Conservation (phyloP, 805 yeast genomes). For the Candida manassasensis region DNA sequence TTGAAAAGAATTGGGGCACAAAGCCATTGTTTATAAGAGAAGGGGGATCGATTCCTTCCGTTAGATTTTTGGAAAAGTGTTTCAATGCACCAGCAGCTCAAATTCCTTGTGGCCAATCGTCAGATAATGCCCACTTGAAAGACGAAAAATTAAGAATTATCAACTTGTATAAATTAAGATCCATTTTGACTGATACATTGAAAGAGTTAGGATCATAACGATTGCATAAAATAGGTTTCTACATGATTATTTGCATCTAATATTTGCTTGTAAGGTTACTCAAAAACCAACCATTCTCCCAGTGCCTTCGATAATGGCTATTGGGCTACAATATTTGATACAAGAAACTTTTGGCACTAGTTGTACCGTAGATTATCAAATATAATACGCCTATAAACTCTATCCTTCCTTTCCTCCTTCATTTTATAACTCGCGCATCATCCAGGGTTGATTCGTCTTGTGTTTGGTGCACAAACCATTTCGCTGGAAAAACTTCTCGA, state of each 20-base stretch:
- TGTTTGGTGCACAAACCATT: too few relatives aligned
- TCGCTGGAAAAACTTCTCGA: too few relatives aligned
- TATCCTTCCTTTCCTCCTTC: not conserved
- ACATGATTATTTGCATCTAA: too few relatives aligned
- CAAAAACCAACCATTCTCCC: too few relatives aligned
- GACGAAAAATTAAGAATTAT: slow-evolving; percentile 79
- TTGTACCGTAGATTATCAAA: too few relatives aligned
- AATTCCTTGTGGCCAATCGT: slow-evolving; percentile 92
- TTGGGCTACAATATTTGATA: too few relatives aligned
- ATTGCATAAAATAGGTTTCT: too few relatives aligned
- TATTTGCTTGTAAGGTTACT: too few relatives aligned
- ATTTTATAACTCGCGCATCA: too few relatives aligned
- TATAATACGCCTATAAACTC: not conserved
- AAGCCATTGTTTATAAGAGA: slow-evolving; percentile 88
- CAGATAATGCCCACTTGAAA: slow-evolving; percentile 90
- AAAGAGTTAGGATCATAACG: slow-evolving; percentile 30
- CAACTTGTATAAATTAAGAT: slow-evolving; percentile 71
- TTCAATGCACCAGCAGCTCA: slow-evolving; percentile 90
- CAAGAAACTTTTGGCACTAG: too few relatives aligned
- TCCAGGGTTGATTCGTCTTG: too few relatives aligned
- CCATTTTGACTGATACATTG: slow-evolving; percentile 53
- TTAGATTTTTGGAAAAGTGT: slow-evolving; percentile 75
- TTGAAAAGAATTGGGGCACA: slow-evolving; percentile 65
- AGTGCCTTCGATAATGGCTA: too few relatives aligned
- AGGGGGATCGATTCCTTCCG: slow-evolving; percentile 95